Conservation (phyloP, 2,329 filamentous ascomycete genomes). For the Chrysosporium queenslandicum region DNA sequence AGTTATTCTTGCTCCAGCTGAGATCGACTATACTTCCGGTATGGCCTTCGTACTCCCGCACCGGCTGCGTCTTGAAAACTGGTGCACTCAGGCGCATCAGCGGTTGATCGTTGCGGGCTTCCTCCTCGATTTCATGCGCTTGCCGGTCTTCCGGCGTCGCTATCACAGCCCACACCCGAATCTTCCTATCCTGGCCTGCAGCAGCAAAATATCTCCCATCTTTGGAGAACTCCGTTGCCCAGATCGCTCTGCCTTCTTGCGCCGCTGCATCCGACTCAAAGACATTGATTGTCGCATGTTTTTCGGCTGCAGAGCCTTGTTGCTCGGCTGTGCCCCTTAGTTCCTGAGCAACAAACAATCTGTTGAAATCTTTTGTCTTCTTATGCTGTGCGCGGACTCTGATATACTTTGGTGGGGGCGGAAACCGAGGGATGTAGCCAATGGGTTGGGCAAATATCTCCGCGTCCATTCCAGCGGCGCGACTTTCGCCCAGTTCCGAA, state of each 20-base stretch:
- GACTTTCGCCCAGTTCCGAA: conserved; percentile 59
- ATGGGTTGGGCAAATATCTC: conserved; percentile 69
- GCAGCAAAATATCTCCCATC: conserved; percentile 86
- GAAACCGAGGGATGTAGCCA: conserved; percentile 76
- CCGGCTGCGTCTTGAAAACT: conserved; percentile 71
- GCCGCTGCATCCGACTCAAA: conserved; percentile 26
- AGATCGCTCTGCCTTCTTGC: conserved; percentile 56
- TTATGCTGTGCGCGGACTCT: conserved; percentile 74
- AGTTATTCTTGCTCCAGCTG: conserved; percentile 99
- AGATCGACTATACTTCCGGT: conserved; percentile 77
- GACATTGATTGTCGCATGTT: conserved; percentile 26
- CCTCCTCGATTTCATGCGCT: conserved; percentile 61
- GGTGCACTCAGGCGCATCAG: conserved; percentile 69
- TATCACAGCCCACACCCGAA: conserved; percentile 83
- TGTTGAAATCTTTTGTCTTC: conserved; percentile 70
- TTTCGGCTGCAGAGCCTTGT: conserved; percentile 19
- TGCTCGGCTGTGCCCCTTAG: conserved; percentile 50
- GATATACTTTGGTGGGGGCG: conserved; percentile 84
- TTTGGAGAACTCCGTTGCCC: conserved; percentile 85
- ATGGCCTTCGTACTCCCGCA: conserved; percentile 74
- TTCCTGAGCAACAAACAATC: conserved; percentile 85
- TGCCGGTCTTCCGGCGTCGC: conserved; percentile 69
- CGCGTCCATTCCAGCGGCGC: conserved; percentile 72
- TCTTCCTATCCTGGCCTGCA: conserved; percentile 77
- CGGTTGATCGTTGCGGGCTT: conserved; percentile 38